phyloP scores from a whole-genome alignment of 2,329 filamentous ascomycete genomes.

The Alternaria angustiovoidea region DNA sequence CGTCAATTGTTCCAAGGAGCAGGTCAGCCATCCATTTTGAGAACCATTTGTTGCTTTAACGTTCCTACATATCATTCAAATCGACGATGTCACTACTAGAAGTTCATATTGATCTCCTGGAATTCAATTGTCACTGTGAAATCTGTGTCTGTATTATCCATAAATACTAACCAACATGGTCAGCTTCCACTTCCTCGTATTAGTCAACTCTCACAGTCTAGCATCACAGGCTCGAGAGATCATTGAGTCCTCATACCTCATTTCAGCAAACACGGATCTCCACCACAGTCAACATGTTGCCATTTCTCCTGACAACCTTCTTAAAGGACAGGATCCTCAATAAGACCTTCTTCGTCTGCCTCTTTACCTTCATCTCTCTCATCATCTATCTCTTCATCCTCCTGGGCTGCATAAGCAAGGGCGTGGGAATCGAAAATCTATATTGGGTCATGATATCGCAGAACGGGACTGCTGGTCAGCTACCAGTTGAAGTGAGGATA shows the following conservation, averaged over 20 bases:
- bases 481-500: constrained; percentile 5
- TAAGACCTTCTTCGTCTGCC: constrained; percentile 5
- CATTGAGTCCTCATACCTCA: not conserved
- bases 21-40: not conserved
- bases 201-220: not conserved
- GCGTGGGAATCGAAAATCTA: constrained; percentile 7
- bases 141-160: not conserved
- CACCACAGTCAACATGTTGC: not conserved
- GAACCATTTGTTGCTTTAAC: too few relatives aligned
- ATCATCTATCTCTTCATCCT: constrained; percentile 9
- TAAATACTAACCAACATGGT: not conserved
- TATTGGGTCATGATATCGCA: constrained; percentile 12
- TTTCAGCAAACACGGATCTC: not conserved
- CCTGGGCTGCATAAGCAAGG: constrained; percentile 9
- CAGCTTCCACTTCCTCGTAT: not conserved
- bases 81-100: not conserved
- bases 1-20: rapidly evolving
- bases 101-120: not conserved
- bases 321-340: constrained; percentile 5
- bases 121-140: not conserved
- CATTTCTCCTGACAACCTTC: not conserved
- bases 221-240: not conserved
- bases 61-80: not conserved
- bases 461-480: not conserved
- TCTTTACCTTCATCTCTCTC: constrained; percentile 7